Evolutionary conservation across 1,284 basidiomycete species (phyloP), one percentile per base, ranked within the genome.

Genomic region (Cryptococcus maquisensis): DNA sequence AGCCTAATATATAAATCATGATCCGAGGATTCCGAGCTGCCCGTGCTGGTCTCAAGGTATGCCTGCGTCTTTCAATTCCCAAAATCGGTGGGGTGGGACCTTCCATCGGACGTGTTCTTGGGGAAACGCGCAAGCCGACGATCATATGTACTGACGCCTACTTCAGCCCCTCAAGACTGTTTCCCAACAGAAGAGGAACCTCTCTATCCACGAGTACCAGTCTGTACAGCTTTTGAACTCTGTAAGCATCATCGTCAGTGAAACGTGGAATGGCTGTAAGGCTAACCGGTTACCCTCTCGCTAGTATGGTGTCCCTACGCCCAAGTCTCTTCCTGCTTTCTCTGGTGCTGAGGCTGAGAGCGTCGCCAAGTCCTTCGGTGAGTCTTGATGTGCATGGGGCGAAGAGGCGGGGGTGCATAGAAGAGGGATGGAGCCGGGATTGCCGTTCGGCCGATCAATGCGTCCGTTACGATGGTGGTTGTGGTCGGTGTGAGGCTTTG

Each of bases 121-220:
- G 20, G 9, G 36, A 20, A 24, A 36, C n/a, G 18, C 28, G 6
- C 20, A 23, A 15, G 47, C 16, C 3, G 8, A n/a, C 16, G 8
- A 40, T 21, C 20, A 38, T 38, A 38, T 38, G 3, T n/a, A 40
- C 39, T 40, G 9, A 40, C 20, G 20, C 39, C n/a, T 10, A 2
- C 7, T 32, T 15, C 32, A 60, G 58, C 55, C 58, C n/a, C 52
- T 60, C 50, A 57, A 61, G 58, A 55, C 43, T 36, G 58, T 54
- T 26, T 42, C 42, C 41, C 59, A 60, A 51, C 67, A 71, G 55
- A 55, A 57, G 59, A 90, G 95, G 67, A 89, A 87, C 78, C 84
- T 98, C 69, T 96, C 92, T 46, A 95, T 99, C 72, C 95, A 99
- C 80, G 95, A 99, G 81, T 92, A 98, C 80, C 92, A 98, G 76